These are phyloP conservation scores for Strobilomyces echinocephalus DNA, from an alignment of 768 basidiomycete genomes.

Conservation along the genomic window DNA sequence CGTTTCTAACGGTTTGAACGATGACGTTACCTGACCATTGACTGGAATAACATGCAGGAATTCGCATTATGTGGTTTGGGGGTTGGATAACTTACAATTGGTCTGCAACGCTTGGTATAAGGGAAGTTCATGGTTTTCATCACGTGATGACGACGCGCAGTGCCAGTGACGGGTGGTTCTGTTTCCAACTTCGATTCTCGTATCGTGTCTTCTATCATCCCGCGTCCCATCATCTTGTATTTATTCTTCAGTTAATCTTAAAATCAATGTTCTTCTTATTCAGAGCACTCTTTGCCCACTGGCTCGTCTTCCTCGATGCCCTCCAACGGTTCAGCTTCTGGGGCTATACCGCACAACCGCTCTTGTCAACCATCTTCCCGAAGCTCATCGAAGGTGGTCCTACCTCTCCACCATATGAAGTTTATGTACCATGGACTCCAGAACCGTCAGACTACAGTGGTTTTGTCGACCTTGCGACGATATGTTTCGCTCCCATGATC, in stretches of 20 bases:
- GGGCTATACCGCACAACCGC: constrained; percentile 4
- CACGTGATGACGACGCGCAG: constrained; percentile 18
- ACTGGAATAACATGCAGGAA: no score
- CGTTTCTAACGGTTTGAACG: no score
- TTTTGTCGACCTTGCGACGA: background rate
- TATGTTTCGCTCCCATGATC: constrained; percentile 4
- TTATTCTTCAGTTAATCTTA: background rate
- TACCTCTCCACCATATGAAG: background rate
- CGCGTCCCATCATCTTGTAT: background rate
- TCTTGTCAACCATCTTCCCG: constrained; percentile 8
- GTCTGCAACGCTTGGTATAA: no score
- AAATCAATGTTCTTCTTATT: background rate
- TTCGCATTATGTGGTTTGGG: no score
- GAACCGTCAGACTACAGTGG: background rate
- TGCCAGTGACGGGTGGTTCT: background rate
- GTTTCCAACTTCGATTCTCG: background rate
- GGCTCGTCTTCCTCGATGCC: constrained; percentile 10
- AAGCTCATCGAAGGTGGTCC: constrained; percentile 3
- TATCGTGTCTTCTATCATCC: no score
- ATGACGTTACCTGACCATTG: no score
- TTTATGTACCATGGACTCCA: background rate
- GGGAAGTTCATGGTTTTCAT: background rate
- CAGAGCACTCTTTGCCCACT: constrained; percentile 11
- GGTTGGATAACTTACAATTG: no score
- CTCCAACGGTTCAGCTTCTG: constrained; percentile 8